A percentile compares a stretch with the other conserved stretches of the same genome.
These are phyloP conservation scores for Monosporascus sp. DNA, from an alignment of 2,329 filamentous ascomycete species.

Conservation along the genomic window DNA sequence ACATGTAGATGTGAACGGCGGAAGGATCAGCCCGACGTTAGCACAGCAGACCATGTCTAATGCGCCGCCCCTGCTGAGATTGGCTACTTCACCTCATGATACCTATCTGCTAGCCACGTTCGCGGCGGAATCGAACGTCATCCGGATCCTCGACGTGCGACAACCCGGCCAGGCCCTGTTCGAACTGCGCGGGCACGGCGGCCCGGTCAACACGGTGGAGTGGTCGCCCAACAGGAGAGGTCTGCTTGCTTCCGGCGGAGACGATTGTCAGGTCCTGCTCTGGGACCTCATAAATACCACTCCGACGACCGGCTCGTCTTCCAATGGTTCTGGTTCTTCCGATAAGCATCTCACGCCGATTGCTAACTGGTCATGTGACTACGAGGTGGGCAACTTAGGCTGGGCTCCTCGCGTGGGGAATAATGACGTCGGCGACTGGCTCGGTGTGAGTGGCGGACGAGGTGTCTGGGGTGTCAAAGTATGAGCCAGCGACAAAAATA, in stretches of 20 bases:
- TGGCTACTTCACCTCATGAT: slow-evolving; percentile 91
- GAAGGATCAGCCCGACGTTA: slow-evolving; percentile 67
- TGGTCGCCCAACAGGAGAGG: slow-evolving; percentile 88
- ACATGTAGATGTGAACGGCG: slow-evolving; percentile 46
- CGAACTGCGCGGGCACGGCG: slow-evolving; percentile 83
- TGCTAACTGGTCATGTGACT: slow-evolving; percentile 79
- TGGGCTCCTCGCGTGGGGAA: slow-evolving; percentile 73
- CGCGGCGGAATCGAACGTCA: slow-evolving; percentile 83
- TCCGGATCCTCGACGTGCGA: slow-evolving; percentile 91
- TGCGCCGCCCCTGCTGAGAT: slow-evolving; percentile 70
- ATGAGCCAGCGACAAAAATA: slow-evolving; percentile 7
- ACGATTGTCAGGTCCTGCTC: slow-evolving; percentile 85
- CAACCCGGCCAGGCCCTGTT: slow-evolving; percentile 93
- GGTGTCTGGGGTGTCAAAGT: slow-evolving; percentile 70
- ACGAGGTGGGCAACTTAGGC: slow-evolving; percentile 78
- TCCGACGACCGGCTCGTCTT: slow-evolving; percentile 37
- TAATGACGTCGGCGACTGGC: slow-evolving; percentile 71
- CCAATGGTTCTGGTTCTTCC: slow-evolving; percentile 45
- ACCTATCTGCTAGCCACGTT: slow-evolving; percentile 96
- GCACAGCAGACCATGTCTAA: slow-evolving; percentile 73
- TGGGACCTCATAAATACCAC: slow-evolving; percentile 83
- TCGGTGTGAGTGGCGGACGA: slow-evolving; percentile 74
- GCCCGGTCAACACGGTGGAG: slow-evolving; percentile 85
- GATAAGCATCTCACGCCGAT: slow-evolving; percentile 63
- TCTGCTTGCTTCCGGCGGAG: slow-evolving; percentile 82